Percentiles rank a stretch among this genome's conserved stretches.
Conservation (phyloP, 2,329 filamentous ascomycete species). For the Aspergillus sp. region DNA sequence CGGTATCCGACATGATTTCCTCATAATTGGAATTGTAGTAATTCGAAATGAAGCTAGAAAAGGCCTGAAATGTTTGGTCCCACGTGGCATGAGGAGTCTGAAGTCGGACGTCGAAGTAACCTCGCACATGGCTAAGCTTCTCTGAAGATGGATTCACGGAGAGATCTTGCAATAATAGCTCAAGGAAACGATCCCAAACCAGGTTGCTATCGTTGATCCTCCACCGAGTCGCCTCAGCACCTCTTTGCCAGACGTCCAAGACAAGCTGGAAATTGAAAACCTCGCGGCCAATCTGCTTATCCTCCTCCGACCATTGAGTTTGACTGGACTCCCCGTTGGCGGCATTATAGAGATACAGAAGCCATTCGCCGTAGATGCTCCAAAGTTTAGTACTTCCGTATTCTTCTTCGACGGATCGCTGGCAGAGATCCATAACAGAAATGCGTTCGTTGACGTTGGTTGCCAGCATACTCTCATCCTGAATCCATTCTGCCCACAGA, state of each 20-base stretch:
- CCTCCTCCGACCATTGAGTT: conserved; percentile 46
- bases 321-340: conserved; percentile 36
- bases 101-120: conserved; percentile 47
- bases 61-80: conserved; percentile 51
- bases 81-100: conserved; percentile 52
- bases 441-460: conserved; percentile 49
- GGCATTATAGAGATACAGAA: conserved; percentile 48
- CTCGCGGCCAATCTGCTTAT: conserved; percentile 50
- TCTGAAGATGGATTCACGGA: conserved; percentile 40
- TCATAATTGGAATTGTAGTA: conserved; percentile 50
- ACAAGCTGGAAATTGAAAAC: conserved; percentile 52
- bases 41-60: conserved; percentile 52
- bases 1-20: conserved; percentile 49
- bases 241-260: conserved; percentile 49
- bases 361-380: conserved; percentile 55
- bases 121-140: conserved; percentile 42
- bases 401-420: conserved; percentile 53
- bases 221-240: conserved; percentile 50
- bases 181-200: conserved; percentile 54
- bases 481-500: conserved; percentile 56
- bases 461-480: conserved; percentile 54
- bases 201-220: conserved; percentile 54
- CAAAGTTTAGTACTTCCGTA: conserved; percentile 54
- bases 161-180: conserved; percentile 48
- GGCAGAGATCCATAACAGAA: conserved; percentile 51